Evolutionary conservation across 345 rosid species (phyloP), one percentile per base, ranked within the genome.

Genomic region (Triadica sebifera): DNA sequence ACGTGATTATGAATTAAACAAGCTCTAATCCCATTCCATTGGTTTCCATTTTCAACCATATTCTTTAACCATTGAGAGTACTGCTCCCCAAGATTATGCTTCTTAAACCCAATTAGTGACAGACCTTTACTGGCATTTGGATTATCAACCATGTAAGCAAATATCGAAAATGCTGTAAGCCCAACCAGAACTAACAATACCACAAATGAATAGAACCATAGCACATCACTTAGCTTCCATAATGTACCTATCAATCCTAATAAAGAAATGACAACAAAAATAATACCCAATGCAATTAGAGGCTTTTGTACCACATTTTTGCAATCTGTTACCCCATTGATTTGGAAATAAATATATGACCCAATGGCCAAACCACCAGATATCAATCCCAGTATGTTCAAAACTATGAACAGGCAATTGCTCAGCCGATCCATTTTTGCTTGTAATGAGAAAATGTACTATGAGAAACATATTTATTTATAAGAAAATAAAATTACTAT

Each of bases 231-330:
- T 7, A 71, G 4, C 55, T 25, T 22, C 17, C 38, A 46, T 43
- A 39, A 8, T 22, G 55, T 15, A 57, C 74, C 74, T 9, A 71
- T 57, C 37, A 71, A 17, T 50, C 74, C 74, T 25, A 71, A 3
- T 0, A 71, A 24, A 41, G 74, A 58, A 12, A 71, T 9, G 9
- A 58, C 17, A 24, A 12, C 20, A 9, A 71, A 58, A n/a, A 25
- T 24, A 7, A 25, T 9, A 15, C 56, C 65, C 47, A 25, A 8
- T 24, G 43, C n/a, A 8, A 57, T n/a, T 15, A 71, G 2, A 8
- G 45, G 74, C 24, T 57, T 71, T 25, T 71, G 52, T 0, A 71
- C 39, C 19, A 46, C 24, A 20, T 71, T 71, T 16, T 17, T 50
- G 39, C 74, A 71, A 25, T 58, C 69, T 19, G 52, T 65, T 16